Percentiles rank a stretch among this genome's conserved stretches.
phyloP scores from a whole-genome alignment of 2,329 filamentous ascomycete genomes.

The Stemphylium beticola region DNA sequence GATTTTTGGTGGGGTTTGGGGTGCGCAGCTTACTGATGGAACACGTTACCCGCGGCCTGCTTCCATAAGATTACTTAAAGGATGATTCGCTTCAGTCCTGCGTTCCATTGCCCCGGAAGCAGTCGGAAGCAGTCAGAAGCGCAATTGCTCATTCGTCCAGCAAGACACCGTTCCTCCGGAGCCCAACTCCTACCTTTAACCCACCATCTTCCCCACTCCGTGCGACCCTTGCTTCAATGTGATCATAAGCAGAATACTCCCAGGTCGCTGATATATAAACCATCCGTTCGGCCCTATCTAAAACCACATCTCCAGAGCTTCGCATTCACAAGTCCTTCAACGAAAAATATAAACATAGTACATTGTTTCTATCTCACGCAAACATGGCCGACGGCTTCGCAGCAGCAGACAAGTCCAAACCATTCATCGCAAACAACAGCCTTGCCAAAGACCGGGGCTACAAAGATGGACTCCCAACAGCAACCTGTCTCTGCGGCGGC shows the following conservation, averaged over 20 bases:
- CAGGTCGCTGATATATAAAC: neutral
- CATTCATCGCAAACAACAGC: neutral
- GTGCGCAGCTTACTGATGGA: no score
- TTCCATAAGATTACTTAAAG: neutral
- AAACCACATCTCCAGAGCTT: neutral
- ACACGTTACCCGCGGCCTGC: neutral
- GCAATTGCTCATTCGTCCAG: neutral
- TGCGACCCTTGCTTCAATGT: neutral
- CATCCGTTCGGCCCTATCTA: neutral
- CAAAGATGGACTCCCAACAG: slow-evolving; percentile 26
- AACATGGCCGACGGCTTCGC: neutral
- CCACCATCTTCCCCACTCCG: neutral
- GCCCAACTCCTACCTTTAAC: neutral
- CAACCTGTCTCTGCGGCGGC: slow-evolving; percentile 39
- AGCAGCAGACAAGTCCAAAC: neutral
- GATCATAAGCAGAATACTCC: neutral
- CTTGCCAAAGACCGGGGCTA: slow-evolving; percentile 23
- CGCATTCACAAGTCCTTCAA: neutral
- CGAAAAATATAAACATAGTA: neutral
- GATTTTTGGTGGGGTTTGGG: no score
- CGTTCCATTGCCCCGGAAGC: neutral
- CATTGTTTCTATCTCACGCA: neutral
- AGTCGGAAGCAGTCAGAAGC: neutral
- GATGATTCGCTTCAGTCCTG: neutral
- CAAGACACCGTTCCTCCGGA: neutral